A percentile compares a stretch with the other conserved stretches of the same genome.
Evolutionary conservation across 2,329 filamentous ascomycete species (phyloP).

Genomic region (Pyricularia sp.): DNA sequence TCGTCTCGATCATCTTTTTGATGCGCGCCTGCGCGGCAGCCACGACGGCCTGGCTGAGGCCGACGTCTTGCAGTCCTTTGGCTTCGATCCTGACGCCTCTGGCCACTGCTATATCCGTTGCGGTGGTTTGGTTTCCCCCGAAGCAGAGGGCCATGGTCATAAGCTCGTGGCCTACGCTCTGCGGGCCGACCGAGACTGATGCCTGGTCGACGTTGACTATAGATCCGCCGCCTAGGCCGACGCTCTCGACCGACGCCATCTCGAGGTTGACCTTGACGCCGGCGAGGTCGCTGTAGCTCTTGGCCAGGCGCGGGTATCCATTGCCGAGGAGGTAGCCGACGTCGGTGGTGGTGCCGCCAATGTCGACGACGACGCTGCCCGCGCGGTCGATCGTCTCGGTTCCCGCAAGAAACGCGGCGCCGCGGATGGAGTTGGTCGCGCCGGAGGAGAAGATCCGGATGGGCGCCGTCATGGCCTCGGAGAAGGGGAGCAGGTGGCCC

Average conservation of each 20-base stretch:
- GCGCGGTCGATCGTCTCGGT: constrained; percentile 22
- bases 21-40: constrained; percentile 26
- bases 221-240: constrained; percentile 50
- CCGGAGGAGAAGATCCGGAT: constrained; percentile 55
- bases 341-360: constrained; percentile 59
- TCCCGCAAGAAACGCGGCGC: constrained; percentile 48
- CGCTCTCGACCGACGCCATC: constrained; percentile 48
- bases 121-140: constrained; percentile 13
- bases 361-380: constrained; percentile 50
- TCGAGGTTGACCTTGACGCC: constrained; percentile 55
- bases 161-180: constrained; percentile 45
- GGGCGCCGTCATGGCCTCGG: constrained; percentile 44
- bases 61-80: background rate
- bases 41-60: constrained; percentile 28
- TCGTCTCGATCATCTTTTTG: constrained; percentile 41
- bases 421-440: constrained; percentile 54
- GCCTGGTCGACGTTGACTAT: constrained; percentile 29
- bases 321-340: constrained; percentile 51
- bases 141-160: constrained; percentile 12
- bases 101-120: constrained; percentile 11
- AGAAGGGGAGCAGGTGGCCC: constrained; percentile 41
- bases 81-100: background rate
- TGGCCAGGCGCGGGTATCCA: constrained; percentile 54
- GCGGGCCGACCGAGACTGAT: constrained; percentile 6
- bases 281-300: constrained; percentile 51